These are phyloP conservation scores for Cerrena zonata DNA, from an alignment of 1,284 basidiomycete species.

Conservation along the genomic window DNA sequence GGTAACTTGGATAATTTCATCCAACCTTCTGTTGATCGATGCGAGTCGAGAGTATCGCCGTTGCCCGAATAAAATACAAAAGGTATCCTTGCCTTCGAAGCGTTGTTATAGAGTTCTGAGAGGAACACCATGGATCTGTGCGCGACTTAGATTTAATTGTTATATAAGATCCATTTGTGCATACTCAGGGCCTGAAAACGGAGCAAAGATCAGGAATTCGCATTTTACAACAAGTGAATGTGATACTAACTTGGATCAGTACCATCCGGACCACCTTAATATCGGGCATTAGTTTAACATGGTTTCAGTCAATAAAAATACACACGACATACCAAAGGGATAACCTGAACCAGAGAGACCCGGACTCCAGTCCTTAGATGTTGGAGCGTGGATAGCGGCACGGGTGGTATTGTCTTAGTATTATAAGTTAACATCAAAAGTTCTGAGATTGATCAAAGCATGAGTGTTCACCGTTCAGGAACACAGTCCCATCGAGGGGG, in stretches of 20 bases:
- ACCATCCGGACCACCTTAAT: constrained; percentile 11
- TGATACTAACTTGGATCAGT: constrained; percentile 9
- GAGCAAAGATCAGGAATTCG: too few species aligned
- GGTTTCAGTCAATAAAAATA: not conserved
- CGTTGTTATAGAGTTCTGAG: constrained; percentile 18
- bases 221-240: too few species aligned
- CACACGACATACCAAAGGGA: constrained; percentile 35
- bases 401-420: constrained; percentile 16
- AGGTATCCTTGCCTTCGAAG: constrained; percentile 13
- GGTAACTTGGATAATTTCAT: not conserved
- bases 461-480: constrained; percentile 50
- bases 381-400: constrained; percentile 64
- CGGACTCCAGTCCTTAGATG: constrained; percentile 51
- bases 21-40: constrained; percentile 21
- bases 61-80: constrained; percentile 24
- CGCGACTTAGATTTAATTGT: not conserved
- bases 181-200: constrained; percentile 10
- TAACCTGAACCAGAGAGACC: constrained; percentile 41
- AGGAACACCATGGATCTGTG: constrained; percentile 22
- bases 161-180: not conserved
- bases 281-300: not conserved
- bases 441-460: not conserved
- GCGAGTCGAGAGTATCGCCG: constrained; percentile 18
- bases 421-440: not conserved
- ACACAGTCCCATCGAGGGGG: constrained; percentile 31